phyloP scores from a whole-genome alignment of 768 basidiomycete species.

The Suillus paluster region DNA sequence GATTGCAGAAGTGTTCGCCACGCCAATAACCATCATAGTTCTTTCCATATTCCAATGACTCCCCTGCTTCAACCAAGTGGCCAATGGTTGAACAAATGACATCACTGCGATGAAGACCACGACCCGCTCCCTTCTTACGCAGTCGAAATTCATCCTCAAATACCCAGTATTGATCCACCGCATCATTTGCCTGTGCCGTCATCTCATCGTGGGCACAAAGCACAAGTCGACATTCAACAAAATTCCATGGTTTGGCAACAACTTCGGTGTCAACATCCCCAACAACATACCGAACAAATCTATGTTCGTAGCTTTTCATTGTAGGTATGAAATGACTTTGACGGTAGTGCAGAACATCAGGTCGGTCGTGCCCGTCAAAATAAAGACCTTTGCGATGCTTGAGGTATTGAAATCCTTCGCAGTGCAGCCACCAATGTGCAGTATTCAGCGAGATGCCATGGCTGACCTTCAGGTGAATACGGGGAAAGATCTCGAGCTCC shows the following conservation, averaged over 20 bases:
- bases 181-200: too few relatives aligned
- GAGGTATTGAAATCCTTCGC: slow-evolving; percentile 8
- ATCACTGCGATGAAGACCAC: too few relatives aligned
- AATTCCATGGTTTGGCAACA: too few relatives aligned
- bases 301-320: slow-evolving; percentile 15
- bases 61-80: slow-evolving; percentile 22
- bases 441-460: slow-evolving; percentile 1
- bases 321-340: slow-evolving; percentile 17
- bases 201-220: too few relatives aligned
- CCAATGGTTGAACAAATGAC: slow-evolving; percentile 17
- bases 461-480: slow-evolving; percentile 13
- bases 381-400: slow-evolving; percentile 21
- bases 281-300: too few relatives aligned
- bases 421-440: not conserved
- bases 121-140: too few relatives aligned
- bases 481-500: not conserved
- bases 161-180: too few relatives aligned
- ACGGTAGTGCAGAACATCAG: slow-evolving; percentile 19
- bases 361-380: slow-evolving; percentile 25
- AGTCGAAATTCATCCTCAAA: too few relatives aligned
- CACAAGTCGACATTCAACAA: not conserved
- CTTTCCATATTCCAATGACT: slow-evolving; percentile 15
- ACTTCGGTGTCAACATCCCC: too few relatives aligned
- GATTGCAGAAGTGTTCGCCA: slow-evolving; percentile 9
- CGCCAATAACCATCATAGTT: slow-evolving; percentile 15